Percentiles rank a stretch among this genome's conserved stretches.
Evolutionary conservation across 2,329 filamentous ascomycete genomes (phyloP).

Genomic region (Geoglossum cookeanum): DNA sequence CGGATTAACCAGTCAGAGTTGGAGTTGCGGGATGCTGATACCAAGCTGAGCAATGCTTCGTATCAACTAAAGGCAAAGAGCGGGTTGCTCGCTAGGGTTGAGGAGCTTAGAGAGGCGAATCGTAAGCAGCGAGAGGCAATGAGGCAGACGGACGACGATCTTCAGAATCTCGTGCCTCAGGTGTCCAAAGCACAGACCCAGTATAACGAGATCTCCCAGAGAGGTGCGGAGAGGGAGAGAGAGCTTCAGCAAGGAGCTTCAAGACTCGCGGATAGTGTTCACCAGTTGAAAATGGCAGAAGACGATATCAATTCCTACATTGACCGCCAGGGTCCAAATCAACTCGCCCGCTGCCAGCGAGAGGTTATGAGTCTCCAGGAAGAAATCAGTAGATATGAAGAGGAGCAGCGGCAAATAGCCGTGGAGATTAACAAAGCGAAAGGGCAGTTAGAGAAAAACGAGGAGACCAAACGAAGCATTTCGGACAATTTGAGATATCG

Average conservation of each 20-base stretch:
- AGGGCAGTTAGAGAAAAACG: slow-evolving; percentile 57
- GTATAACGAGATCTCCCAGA: slow-evolving; percentile 56
- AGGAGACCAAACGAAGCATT: slow-evolving; percentile 71
- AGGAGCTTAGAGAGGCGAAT: slow-evolving; percentile 51
- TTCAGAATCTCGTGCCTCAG: slow-evolving; percentile 56
- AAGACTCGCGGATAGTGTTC: slow-evolving; percentile 51
- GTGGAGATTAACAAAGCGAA: slow-evolving; percentile 58
- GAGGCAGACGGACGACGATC: slow-evolving; percentile 47
- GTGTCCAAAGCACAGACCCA: slow-evolving; percentile 56
- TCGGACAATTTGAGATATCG: slow-evolving; percentile 76
- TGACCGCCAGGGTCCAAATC: slow-evolving; percentile 51
- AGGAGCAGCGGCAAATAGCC: slow-evolving; percentile 47
- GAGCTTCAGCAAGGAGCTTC: slow-evolving; percentile 52
- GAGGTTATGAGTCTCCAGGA: slow-evolving; percentile 50
- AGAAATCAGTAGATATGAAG: slow-evolving; percentile 44
- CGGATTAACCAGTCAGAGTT: slow-evolving; percentile 54
- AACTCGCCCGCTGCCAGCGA: slow-evolving; percentile 48
- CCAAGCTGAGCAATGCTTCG: slow-evolving; percentile 49
- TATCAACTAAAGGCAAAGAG: slow-evolving; percentile 69
- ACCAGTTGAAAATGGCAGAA: slow-evolving; percentile 57
- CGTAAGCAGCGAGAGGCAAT: slow-evolving; percentile 50
- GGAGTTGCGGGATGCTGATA: slow-evolving; percentile 54
- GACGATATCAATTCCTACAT: slow-evolving; percentile 64
- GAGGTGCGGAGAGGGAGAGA: slow-evolving; percentile 53
- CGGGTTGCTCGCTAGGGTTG: slow-evolving; percentile 49